phyloP scores from a whole-genome alignment of 441 rosid genomes.

The Biscutella auriculata region DNA sequence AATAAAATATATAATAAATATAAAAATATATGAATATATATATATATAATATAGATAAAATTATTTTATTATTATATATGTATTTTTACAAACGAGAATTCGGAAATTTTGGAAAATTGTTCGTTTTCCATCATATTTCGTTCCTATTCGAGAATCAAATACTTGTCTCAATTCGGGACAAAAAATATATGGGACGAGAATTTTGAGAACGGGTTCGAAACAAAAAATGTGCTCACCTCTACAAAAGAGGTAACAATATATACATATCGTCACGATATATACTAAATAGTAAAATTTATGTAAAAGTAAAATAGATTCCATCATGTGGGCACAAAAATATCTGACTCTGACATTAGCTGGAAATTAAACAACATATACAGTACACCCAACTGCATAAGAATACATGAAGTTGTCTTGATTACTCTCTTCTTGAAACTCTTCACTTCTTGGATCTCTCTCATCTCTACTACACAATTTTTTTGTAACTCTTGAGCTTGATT shows the following conservation, averaged over 20 bases:
- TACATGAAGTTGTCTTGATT: conserved; percentile 31
- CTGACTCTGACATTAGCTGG: conserved; percentile 29
- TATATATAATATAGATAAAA: too few species aligned
- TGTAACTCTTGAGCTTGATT: conserved; percentile 41
- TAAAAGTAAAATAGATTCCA: conserved; percentile 14
- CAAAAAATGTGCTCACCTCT: too few species aligned
- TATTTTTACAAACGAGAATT: too few species aligned
- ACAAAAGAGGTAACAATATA: background rate
- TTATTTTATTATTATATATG: too few species aligned
- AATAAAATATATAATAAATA: too few species aligned
- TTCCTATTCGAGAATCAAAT: too few species aligned
- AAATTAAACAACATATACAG: conserved; percentile 30
- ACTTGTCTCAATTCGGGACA: too few species aligned
- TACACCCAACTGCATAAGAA: conserved; percentile 43
- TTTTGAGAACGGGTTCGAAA: too few species aligned
- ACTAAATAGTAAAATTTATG: background rate
- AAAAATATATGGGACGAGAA: too few species aligned
- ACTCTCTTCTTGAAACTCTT: conserved; percentile 36
- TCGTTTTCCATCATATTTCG: too few species aligned
- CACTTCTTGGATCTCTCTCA: conserved; percentile 34
- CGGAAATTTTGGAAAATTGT: too few species aligned
- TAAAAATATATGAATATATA: too few species aligned
- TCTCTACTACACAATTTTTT: conserved; percentile 27
- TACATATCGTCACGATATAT: background rate
- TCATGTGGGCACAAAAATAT: conserved; percentile 45